Evolutionary conservation across 257 asterid species (phyloP).

Genomic region (Lycium barbarum): DNA sequence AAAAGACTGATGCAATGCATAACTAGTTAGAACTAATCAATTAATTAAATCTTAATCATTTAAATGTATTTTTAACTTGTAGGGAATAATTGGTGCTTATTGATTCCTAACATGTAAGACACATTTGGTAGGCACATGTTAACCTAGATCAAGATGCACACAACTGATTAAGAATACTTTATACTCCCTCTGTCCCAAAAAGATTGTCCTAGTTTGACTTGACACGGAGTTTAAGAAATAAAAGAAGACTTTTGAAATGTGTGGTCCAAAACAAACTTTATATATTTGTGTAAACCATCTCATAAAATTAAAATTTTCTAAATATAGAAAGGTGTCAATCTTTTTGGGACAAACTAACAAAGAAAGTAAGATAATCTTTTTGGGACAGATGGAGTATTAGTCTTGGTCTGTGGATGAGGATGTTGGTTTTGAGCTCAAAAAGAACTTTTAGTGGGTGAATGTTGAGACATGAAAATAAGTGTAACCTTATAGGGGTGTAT

Average conservation of each 20-base stretch:
- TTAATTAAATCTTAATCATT: not conserved
- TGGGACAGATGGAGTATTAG: too few relatives aligned
- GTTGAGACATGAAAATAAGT: constrained; percentile 36
- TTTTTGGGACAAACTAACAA: too few relatives aligned
- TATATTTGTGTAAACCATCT: too few relatives aligned
- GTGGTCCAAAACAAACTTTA: too few relatives aligned
- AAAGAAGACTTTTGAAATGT: too few relatives aligned
- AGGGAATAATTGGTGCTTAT: not conserved
- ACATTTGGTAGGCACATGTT: constrained; percentile 31
- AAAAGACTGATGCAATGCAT: not conserved
- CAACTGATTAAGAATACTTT: not conserved
- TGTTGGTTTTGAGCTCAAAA: constrained; percentile 43
- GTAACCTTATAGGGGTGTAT: too few relatives aligned
- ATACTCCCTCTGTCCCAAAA: too few relatives aligned
- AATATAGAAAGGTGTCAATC: too few relatives aligned
- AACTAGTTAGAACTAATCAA: not conserved
- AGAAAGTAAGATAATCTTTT: too few relatives aligned
- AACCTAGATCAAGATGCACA: constrained; percentile 38
- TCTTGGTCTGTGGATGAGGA: constrained; percentile 17
- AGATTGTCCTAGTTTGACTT: too few relatives aligned
- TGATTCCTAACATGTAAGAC: constrained; percentile 22
- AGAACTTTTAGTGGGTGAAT: constrained; percentile 28
- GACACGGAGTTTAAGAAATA: too few relatives aligned
- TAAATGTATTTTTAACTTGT: not conserved
- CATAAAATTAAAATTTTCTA: too few relatives aligned